Evolutionary conservation across 805 yeast species (phyloP), one percentile per base, ranked within the genome.

Genomic region (Kuraishia borneana): DNA sequence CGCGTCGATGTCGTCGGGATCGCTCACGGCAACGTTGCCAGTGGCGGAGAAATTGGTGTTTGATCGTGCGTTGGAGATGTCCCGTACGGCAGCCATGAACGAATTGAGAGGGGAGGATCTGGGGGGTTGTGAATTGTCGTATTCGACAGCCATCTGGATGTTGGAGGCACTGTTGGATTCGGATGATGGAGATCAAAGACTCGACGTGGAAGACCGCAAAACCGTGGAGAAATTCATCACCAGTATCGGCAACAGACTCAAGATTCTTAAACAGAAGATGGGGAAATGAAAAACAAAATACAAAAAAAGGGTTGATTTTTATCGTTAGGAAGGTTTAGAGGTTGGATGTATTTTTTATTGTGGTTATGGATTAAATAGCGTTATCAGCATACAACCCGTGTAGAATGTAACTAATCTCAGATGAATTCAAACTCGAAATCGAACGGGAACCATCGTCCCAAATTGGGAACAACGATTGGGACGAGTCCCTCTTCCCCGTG

Each of bases 101-200:
- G 98, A 89, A 57, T 64, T 87, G 46, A 72, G 69, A 27, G 83
- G 83, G 30, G 80, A 74, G 36, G 87, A 80, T 48, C 53, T 83
- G 33, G 61, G 64, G 14, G 82, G 81, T 5, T 88, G 96, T 56
- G 96, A 88, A 55, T 58, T 83, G 38, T 82, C 89, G 6, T 89
- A 89, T 53, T 83, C 94, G 3, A 84, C 95, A 0, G 78, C 96
- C 0, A 73, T 89, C 34, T 89, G 96, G 96, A 85, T 89, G 96
- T 62, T 89, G 48, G 94, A 85, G 50, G 85, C 95, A 1, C 61
- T 89, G 19, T 56, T 87, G 35, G 89, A 81, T 39, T 33, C 33
- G 9, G 60, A 54, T 16, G 63, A 62, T 18, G 49, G 51, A 18
- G 63, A 56, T 12, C 63, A 58, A 18, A 67, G 54, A 39, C 61